phyloP scores from a whole-genome alignment of 139 green algal species.

The Tetraselmis striata region DNA sequence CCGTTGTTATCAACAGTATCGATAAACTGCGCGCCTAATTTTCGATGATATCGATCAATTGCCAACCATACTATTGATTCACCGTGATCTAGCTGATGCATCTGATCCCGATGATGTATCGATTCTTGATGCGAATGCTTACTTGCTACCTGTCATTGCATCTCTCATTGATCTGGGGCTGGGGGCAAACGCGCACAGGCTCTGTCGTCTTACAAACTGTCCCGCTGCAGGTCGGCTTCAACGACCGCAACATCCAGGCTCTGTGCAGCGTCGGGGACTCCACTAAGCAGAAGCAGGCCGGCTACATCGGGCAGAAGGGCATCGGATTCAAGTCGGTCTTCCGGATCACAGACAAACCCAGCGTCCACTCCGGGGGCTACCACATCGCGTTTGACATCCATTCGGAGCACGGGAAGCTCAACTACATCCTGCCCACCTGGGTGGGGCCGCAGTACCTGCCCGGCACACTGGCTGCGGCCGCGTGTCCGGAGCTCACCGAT shows the following conservation, averaged over 20 bases:
- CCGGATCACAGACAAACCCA: neutral
- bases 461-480: neutral
- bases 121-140: too few species aligned
- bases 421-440: slow-evolving; percentile 1
- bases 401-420: neutral
- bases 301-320: slow-evolving; percentile 4
- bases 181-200: too few species aligned
- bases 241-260: neutral
- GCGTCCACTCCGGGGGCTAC: neutral
- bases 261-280: slow-evolving; percentile 10
- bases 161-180: too few species aligned
- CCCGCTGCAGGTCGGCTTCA: slow-evolving; percentile 15
- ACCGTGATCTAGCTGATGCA: too few species aligned
- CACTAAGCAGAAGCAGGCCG: slow-evolving; percentile 6
- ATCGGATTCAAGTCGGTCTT: neutral
- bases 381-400: neutral
- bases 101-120: too few species aligned
- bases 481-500: neutral
- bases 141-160: too few species aligned
- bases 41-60: too few species aligned
- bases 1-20: too few species aligned
- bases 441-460: neutral
- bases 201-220: too few species aligned
- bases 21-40: too few species aligned
- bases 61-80: too few species aligned